These are phyloP conservation scores for Avena insularis DNA, from an alignment of 176 grass and related monocot genomes.

Conservation along the genomic window DNA sequence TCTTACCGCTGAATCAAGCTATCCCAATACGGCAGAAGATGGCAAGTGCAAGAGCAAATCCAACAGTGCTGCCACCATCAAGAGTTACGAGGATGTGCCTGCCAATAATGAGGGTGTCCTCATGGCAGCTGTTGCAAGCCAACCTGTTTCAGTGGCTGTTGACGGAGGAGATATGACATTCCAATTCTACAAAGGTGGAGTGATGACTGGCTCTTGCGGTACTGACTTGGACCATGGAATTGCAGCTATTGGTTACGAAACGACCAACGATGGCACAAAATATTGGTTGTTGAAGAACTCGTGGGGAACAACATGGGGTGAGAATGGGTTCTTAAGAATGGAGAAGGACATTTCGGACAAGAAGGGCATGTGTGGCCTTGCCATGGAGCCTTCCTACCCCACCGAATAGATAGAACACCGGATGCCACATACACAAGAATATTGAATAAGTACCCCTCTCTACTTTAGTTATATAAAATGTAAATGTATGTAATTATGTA, in stretches of 20 bases:
- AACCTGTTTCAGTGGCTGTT: not conserved
- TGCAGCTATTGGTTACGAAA: not conserved
- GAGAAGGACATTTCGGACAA: not conserved
- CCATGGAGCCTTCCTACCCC: no score
- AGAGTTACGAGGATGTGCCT: not conserved
- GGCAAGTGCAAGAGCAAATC: not conserved
- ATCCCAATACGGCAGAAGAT: not conserved
- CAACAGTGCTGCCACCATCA: not conserved
- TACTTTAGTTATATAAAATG: no score
- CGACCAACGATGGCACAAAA: not conserved
- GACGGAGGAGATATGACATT: not conserved
- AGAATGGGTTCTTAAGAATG: not conserved
- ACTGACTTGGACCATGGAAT: not conserved
- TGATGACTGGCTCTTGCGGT: not conserved
- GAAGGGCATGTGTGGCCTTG: not conserved
- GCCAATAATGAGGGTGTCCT: not conserved
- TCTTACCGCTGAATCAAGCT: not conserved
- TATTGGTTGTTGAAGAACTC: not conserved
- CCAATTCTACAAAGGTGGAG: not conserved
- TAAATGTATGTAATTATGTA: no score
- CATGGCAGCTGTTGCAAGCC: not conserved
- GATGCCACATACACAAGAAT: no score
- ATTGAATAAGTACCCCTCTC: no score
- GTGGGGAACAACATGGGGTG: not conserved
- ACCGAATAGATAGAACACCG: no score